Conservation (phyloP, 208 protist genomes). For the Leishmania arabica region DNA sequence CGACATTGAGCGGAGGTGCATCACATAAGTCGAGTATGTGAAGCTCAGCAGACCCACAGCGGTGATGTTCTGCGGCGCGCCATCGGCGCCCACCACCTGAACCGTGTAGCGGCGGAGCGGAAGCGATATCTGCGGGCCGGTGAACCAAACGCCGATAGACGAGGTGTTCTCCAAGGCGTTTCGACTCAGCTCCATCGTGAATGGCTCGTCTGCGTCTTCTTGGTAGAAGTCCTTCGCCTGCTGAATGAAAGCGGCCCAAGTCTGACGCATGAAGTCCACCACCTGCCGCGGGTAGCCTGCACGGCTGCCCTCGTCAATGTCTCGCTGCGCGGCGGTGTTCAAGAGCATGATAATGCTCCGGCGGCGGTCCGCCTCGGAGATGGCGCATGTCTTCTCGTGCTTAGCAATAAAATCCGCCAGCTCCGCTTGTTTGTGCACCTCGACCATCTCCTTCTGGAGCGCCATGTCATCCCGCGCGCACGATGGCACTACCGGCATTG, state of each 20-base stretch:
- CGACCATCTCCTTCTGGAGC: constrained; percentile 34
- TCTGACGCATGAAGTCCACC: constrained; percentile 54
- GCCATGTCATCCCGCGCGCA: constrained; percentile 36
- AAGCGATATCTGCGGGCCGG: constrained; percentile 53
- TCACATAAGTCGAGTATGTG: constrained; percentile 78
- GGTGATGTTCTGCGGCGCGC: constrained; percentile 43
- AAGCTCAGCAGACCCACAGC: constrained; percentile 70
- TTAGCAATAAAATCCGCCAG: constrained; percentile 48
- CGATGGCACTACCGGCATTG: background rate
- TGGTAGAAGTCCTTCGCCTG: constrained; percentile 51
- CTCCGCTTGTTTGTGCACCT: constrained; percentile 27
- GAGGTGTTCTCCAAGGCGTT: constrained; percentile 73
- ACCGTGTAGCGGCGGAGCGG: constrained; percentile 70
- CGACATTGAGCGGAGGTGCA: constrained; percentile 50
- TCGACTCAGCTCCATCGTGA: constrained; percentile 27
- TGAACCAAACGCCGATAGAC: constrained; percentile 76
- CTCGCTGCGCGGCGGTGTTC: constrained; percentile 43
- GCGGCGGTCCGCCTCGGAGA: constrained; percentile 36
- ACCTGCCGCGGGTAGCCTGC: constrained; percentile 36
- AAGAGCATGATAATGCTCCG: constrained; percentile 54
- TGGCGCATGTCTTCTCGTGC: constrained; percentile 27
- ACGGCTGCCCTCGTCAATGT: constrained; percentile 21
- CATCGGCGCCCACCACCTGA: constrained; percentile 38
- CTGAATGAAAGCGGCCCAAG: constrained; percentile 57
- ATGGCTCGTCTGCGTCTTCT: constrained; percentile 16